phyloP scores from a whole-genome alignment of 2,329 filamentous ascomycete species.

The Penicillium sp. region DNA sequence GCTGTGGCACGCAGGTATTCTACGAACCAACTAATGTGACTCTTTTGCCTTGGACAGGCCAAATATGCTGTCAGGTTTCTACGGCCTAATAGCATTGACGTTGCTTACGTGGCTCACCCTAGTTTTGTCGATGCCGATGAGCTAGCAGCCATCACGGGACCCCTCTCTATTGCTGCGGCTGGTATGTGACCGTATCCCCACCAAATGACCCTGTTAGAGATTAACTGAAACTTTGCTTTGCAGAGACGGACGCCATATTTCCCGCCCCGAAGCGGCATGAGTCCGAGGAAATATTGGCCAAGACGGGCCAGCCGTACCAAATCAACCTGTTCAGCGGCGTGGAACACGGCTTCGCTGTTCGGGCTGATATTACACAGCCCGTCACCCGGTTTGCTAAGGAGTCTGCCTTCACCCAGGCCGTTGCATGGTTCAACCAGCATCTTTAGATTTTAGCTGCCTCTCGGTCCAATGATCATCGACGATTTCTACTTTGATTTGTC shows the following conservation, averaged over 20 bases:
- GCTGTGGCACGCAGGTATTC: no score
- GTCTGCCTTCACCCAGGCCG: constrained; percentile 74
- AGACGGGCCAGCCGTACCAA: constrained; percentile 67
- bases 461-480: no score
- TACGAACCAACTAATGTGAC: background rate
- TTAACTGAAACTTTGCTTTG: no score
- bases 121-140: constrained; percentile 70
- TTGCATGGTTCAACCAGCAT: constrained; percentile 62
- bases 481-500: no score
- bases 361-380: constrained; percentile 62
- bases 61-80: constrained; percentile 72
- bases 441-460: constrained; percentile 7
- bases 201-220: no score
- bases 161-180: constrained; percentile 65
- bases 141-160: constrained; percentile 64
- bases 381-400: constrained; percentile 70
- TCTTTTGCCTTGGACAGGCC: constrained; percentile 12
- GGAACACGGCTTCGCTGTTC: constrained; percentile 72
- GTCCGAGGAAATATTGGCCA: constrained; percentile 62
- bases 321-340: constrained; percentile 72
- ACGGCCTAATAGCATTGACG: constrained; percentile 60
- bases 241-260: constrained; percentile 67
- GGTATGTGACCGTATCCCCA: constrained; percentile 20
- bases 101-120: constrained; percentile 73
- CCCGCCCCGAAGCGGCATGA: constrained; percentile 63